Evolutionary conservation across 192 early-diverging fungal genomes (phyloP), one percentile per base, ranked within the genome.

Genomic region (Phycomyces nitens): DNA sequence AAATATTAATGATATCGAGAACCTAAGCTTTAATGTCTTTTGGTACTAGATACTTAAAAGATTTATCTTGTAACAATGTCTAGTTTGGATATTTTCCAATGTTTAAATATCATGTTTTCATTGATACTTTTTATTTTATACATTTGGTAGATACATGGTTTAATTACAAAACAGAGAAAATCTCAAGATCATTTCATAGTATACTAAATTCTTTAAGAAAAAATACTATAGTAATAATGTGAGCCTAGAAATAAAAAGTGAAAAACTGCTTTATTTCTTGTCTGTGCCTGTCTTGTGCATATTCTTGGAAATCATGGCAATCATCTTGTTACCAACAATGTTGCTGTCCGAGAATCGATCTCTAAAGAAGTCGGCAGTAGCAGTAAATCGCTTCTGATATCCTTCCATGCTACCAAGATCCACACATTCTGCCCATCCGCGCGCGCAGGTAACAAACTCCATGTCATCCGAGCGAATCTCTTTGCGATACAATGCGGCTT

Each of bases 371-470:
- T 75, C 75, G 5, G 91, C 82, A 6, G 93, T 93, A 29, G 77
- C 80, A 58, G 93, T 88, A 72, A 97, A 99, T 72, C 93, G 81
- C 53, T 79, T 74, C 22, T 83, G 78, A 71, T 99, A 99, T 5
- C 84, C 89, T 5, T 94, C 91, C 74, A 93, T 87, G 27, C 82
- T 85, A 1, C 89, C 91, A 56, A 88, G 64, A 22, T 83, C 85
- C 54, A 99, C 93, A 62, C 89, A 91, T 70, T 97, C 92, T 23
- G 90, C 93, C 97, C 97, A 99, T 27, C 94, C 94, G 29, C 84
- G 79, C 2, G 92, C 90, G 8, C 92, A 89, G n/a, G 91, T 88
- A 70, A 91, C 91, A 64, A 97, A 99, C 65, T 94, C 93, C 80
- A 90, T 84, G 60, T 93, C 91, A 64, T 91, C 90, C 15, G 87